phyloP scores from a whole-genome alignment of 1,284 basidiomycete genomes.

The Heterobasidion annosum region DNA sequence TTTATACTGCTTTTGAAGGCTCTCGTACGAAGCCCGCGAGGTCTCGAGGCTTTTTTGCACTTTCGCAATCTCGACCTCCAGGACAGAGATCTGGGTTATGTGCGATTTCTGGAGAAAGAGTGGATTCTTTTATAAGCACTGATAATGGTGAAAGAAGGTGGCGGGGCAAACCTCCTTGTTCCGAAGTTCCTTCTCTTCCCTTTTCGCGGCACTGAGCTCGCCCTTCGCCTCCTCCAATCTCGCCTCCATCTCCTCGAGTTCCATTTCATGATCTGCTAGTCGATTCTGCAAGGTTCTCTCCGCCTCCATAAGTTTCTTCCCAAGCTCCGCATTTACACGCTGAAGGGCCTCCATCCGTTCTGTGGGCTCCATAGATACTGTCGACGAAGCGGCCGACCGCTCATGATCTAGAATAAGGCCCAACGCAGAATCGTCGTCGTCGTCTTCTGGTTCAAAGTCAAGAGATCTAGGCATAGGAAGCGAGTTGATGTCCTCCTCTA shows the following conservation, averaged over 20 bases:
- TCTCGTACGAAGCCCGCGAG: constrained; percentile 59
- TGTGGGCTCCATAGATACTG: constrained; percentile 50
- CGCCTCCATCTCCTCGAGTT: constrained; percentile 68
- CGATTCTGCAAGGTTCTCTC: constrained; percentile 60
- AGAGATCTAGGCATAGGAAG: constrained; percentile 29
- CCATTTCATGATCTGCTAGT: constrained; percentile 64
- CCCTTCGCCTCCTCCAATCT: constrained; percentile 63
- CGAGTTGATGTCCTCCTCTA: constrained; percentile 25
- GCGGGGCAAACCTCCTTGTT: constrained; percentile 58
- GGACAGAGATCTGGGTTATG: constrained; percentile 50
- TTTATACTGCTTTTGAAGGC: constrained; percentile 76
- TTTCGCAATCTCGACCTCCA: constrained; percentile 75
- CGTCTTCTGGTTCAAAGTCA: constrained; percentile 26
- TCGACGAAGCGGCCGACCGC: constrained; percentile 46
- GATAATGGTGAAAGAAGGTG: constrained; percentile 1
- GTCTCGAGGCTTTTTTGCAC: constrained; percentile 64
- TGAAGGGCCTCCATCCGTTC: constrained; percentile 65
- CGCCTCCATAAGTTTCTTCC: constrained; percentile 62
- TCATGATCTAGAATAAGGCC: constrained; percentile 44
- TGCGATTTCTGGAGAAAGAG: constrained; percentile 41
- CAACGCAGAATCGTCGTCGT: constrained; percentile 42
- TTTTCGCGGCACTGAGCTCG: constrained; percentile 68
- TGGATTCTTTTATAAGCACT: background rate
- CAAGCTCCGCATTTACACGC: constrained; percentile 64
- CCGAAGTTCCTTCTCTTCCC: constrained; percentile 84